Conservation (phyloP, 495 filamentous ascomycete species). For the Podospora bellae-mahoneyi region DNA sequence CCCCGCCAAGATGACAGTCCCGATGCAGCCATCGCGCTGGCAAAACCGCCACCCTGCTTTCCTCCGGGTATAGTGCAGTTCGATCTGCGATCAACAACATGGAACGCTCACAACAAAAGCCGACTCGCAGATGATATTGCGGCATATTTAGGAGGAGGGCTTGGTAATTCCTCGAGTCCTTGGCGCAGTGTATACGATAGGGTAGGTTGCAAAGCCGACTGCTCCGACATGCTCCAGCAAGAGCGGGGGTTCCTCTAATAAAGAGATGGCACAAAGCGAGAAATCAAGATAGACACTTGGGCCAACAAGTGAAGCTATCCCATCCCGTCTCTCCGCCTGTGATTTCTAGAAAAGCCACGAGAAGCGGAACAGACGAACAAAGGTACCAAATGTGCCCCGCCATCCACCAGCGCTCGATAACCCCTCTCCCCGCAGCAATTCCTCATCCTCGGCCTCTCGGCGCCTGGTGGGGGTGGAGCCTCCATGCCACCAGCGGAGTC, state of each 20-base stretch:
- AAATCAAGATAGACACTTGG: neutral
- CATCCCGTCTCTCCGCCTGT: conserved; percentile 4
- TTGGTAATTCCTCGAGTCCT: conserved; percentile 12
- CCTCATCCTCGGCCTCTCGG: conserved; percentile 15
- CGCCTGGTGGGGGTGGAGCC: conserved; percentile 19
- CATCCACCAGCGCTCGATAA: neutral
- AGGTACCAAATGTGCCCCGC: neutral
- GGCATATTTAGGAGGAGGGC: conserved; percentile 14
- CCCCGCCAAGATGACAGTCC: conserved; percentile 2
- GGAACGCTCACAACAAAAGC: neutral
- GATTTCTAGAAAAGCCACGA: neutral
- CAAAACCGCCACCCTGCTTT: neutral
- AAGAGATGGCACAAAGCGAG: conserved; percentile 1
- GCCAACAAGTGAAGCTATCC: neutral
- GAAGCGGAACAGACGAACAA: neutral
- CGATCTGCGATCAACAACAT: neutral
- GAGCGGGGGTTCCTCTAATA: neutral
- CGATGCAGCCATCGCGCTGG: neutral
- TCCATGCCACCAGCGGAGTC: conserved; percentile 5
- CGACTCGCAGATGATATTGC: conserved; percentile 8
- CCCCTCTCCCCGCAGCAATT: neutral
- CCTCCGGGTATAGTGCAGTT: conserved; percentile 1
- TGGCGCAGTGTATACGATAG: conserved; percentile 7
- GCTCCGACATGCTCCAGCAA: neutral
- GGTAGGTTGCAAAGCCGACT: conserved; percentile 7